Evolutionary conservation across 306 rosid genomes (phyloP), one percentile per base, ranked within the genome.

Genomic region (Trifolium repens): DNA sequence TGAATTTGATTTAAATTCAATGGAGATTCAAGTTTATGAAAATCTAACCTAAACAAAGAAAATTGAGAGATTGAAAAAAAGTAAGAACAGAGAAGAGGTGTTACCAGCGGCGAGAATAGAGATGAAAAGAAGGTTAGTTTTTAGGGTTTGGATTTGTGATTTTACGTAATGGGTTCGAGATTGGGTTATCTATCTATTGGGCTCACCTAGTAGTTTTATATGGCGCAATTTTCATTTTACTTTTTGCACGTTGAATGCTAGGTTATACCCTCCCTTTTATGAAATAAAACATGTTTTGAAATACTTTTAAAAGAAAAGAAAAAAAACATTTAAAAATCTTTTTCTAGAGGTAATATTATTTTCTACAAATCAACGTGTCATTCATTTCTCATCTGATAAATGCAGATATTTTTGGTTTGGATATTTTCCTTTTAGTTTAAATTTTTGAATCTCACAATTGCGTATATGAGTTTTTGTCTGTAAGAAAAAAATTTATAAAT

Each of bases 131-230:
- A 65, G 15, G 39, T 40, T 40, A 16, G 22, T 13, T 4, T 39
- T 42, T 71, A 79, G 81, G 83, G 86, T 55, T 70, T 34, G 3
- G 71, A 42, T 27, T 70, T 39, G 10, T 42, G 35, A 0, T 10
- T 67, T 73, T 82, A 77, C 49, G 77, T 13, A 59, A 14, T 72
- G 71, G 79, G 27, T 79, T 27, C 7, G 10, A 2, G 17, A 6
- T 60, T 60, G 42, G 42, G 10, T 30, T 16, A 2, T 27, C 0
- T 58, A 61, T 32, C 0, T 58, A 61, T 32, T 61, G 67, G 67
- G 24, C 67, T 61, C 6, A 0, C 22, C 24, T 14, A 6, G 13
- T 58, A 11, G 2, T 26, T 26, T 26, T 26, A 26, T 58, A 5
- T 26, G 16, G 64, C 5, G 8, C 7, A 12, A 0, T 58, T 58